Percentiles rank a stretch among this genome's conserved stretches.
These are phyloP conservation scores for Nannochloropsis limnetica DNA, from an alignment of 352 stramenopile genomes.

Conservation along the genomic window DNA sequence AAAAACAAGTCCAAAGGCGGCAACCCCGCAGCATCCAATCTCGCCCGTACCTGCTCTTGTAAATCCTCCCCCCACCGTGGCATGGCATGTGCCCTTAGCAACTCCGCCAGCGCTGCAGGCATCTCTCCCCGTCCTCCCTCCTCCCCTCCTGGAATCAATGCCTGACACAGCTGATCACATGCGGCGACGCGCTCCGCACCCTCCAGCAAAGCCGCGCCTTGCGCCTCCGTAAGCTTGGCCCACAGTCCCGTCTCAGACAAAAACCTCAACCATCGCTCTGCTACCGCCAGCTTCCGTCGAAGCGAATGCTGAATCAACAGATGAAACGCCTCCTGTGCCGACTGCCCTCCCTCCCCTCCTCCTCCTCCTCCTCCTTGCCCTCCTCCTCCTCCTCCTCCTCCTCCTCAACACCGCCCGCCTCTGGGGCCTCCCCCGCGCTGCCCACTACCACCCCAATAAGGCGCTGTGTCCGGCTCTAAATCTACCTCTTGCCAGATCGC, in stretches of 20 bases:
- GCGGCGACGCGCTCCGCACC: background rate
- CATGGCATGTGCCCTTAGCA: slow-evolving; percentile 26
- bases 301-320: slow-evolving; percentile 33
- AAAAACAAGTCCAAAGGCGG: slow-evolving; percentile 15
- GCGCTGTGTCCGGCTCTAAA: slow-evolving; percentile 4
- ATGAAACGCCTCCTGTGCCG: background rate
- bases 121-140: background rate
- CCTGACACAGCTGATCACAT: background rate
- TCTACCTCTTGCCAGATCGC: slow-evolving; percentile 13
- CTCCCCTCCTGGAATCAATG: background rate
- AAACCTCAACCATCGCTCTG: background rate
- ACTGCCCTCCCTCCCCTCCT: background rate
- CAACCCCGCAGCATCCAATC: background rate
- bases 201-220: slow-evolving; percentile 11
- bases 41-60: background rate
- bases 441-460: background rate
- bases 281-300: slow-evolving; percentile 15
- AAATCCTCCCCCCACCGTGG: slow-evolving; percentile 20
- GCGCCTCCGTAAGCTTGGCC: slow-evolving; percentile 14
- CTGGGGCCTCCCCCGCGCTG: background rate
- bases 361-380: background rate
- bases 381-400: background rate
- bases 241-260: background rate
- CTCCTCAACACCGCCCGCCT: background rate
- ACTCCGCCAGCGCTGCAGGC: background rate